These are phyloP conservation scores for Metschnikowia colocasiae DNA, from an alignment of 805 yeast genomes.

Conservation along the genomic window DNA sequence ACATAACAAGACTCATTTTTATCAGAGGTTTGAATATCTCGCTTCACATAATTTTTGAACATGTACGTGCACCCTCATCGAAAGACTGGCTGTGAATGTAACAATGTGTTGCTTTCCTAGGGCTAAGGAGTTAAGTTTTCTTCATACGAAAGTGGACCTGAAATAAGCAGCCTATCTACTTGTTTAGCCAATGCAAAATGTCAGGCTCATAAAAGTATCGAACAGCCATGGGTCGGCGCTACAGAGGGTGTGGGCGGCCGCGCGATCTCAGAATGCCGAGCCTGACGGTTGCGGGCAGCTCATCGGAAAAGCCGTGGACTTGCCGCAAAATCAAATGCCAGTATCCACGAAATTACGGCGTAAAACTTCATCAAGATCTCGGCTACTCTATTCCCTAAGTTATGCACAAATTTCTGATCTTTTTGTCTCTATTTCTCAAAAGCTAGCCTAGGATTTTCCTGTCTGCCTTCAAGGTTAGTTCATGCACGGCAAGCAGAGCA, in stretches of 20 bases:
- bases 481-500: background rate
- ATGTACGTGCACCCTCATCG: background rate
- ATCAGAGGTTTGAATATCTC: background rate
- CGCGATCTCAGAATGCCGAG: background rate
- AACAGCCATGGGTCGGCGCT: background rate
- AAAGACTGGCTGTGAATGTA: background rate
- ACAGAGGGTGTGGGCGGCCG: background rate
- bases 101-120: background rate
- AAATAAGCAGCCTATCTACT: background rate
- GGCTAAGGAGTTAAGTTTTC: background rate
- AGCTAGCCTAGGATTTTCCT: background rate
- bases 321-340: background rate
- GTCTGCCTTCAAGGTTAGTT: no score
- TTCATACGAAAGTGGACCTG: background rate
- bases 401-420: background rate
- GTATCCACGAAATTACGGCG: background rate
- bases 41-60: background rate
- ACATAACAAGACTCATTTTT: background rate
- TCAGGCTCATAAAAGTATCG: background rate
- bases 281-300: background rate
- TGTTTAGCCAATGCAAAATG: background rate
- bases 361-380: background rate
- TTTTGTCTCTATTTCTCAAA: background rate
- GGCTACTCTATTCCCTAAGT: no score
- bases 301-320: constrained; percentile 1